Evolutionary conservation across 805 yeast genomes (phyloP), one percentile per base, ranked within the genome.

Genomic region (Lachancea thermotolerans): DNA sequence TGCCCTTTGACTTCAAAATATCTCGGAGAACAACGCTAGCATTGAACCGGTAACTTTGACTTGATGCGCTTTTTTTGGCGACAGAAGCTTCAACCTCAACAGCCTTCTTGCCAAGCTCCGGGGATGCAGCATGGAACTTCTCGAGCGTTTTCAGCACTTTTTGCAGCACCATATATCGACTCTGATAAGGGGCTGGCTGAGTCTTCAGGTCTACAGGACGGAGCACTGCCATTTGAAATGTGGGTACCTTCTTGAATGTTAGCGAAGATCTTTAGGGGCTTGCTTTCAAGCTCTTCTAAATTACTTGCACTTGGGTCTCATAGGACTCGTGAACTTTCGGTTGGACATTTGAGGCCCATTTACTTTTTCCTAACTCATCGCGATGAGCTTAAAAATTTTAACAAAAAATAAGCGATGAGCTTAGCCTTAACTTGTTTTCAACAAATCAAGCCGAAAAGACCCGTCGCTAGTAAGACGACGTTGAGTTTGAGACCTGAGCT

Each of bases 141-240:
- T 49, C 45, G 27, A 62, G 35, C 9, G 51, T 49, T 8, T 53
- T 52, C 41, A 46, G 50, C n/a, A 65, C 37, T 35, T 60, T 62
- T 9, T 59, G 56, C 9, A 62, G 44, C 40, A 61, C 55, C 39
- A 57, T 61, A 39, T 56, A 53, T 28, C 69, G 51, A 17, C 62
- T 65, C 38, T 58, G 64, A 39, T 59, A 65, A 1, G 60, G 54
- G 2, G 58, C 60, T 9, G 65, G 63, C 38, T 60, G 65, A 16
- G 43, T 49, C 18, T 49, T 55, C 48, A 63, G 37, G 45, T 59
- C 66, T 16, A 57, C 47, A 1, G 67, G 67, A 6, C 65, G 52
- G 31, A 62, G 42, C 8, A 37, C 25, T 7, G 35, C 42, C 47
- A 44, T 44, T 4, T 17, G n/a, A 6, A 14, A 35, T n/a, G 17